phyloP scores from a whole-genome alignment of 768 basidiomycete species.

The Phanerochaete sordida region DNA sequence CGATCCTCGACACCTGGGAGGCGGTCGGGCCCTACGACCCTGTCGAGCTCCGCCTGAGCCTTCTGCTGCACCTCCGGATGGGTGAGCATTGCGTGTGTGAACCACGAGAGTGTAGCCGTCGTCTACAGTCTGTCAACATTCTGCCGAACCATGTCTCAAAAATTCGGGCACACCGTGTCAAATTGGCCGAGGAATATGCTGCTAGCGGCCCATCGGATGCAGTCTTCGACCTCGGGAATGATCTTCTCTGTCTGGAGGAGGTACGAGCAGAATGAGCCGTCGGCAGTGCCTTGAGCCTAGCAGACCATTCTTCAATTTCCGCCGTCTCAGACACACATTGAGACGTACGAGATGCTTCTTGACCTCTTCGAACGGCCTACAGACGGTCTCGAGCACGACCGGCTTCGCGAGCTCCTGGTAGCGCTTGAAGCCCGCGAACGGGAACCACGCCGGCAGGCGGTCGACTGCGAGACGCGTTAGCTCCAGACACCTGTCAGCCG shows the following conservation, averaged over 20 bases:
- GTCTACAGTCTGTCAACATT: background rate
- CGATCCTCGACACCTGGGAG: constrained; percentile 22
- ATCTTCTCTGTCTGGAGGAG: constrained; percentile 1
- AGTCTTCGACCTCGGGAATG: background rate
- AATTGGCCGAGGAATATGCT: background rate
- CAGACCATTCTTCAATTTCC: too few relatives aligned
- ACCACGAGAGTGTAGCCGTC: constrained; percentile 3
- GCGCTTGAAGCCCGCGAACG: background rate
- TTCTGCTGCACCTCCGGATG: constrained; percentile 22
- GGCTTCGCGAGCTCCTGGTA: background rate
- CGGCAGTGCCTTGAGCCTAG: constrained; percentile 13
- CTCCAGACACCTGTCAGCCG: too few relatives aligned
- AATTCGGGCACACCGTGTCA: constrained; percentile 8
- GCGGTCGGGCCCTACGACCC: constrained; percentile 20
- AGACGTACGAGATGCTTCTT: background rate
- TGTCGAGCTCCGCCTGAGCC: constrained; percentile 27
- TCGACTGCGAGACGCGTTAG: too few relatives aligned
- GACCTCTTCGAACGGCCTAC: constrained; percentile 3
- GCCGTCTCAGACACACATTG: constrained; percentile 51
- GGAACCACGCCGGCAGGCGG: constrained; percentile 9
- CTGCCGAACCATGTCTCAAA: constrained; percentile 23
- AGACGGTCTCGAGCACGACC: background rate
- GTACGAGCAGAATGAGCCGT: background rate
- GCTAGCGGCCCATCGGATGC: background rate
- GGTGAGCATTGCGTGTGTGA: constrained; percentile 24